Conservation (phyloP, 768 basidiomycete species). For the Sporobolomyces roseus region DNA sequence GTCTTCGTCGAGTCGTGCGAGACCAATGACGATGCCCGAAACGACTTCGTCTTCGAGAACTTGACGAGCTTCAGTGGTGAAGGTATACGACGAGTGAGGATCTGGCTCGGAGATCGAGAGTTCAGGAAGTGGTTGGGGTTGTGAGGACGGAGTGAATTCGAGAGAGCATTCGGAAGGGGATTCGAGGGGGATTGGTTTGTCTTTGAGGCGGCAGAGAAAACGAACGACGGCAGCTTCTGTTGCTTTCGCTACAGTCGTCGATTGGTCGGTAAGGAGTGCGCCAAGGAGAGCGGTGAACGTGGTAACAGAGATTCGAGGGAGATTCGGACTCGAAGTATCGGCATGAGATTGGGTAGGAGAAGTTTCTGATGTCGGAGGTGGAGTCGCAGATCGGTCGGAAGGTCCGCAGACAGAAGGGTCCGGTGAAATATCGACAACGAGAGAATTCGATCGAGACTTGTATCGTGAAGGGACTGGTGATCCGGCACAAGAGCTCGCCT, state of each 20-base stretch:
- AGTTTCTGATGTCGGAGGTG: constrained; percentile 26
- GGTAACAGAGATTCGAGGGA: constrained; percentile 60
- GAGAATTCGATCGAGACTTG: not conserved
- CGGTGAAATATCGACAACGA: constrained; percentile 12
- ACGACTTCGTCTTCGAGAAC: constrained; percentile 77
- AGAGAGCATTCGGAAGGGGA: not conserved
- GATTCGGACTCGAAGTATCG: constrained; percentile 13
- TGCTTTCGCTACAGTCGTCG: constrained; percentile 65
- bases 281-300: constrained; percentile 89
- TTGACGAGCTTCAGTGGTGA: constrained; percentile 54
- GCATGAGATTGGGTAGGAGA: constrained; percentile 11
- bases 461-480: not conserved
- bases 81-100: constrained; percentile 45
- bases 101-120: constrained; percentile 26
- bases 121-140: not conserved
- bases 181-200: constrained; percentile 15
- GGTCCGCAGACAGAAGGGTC: not conserved
- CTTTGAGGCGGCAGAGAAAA: constrained; percentile 66
- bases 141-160: not conserved
- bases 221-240: constrained; percentile 74
- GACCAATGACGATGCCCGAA: constrained; percentile 80
- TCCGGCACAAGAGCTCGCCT: not conserved
- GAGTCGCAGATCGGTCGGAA: constrained; percentile 24
- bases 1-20: constrained; percentile 66
- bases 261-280: constrained; percentile 76